These are phyloP conservation scores for Chlamydomonas schloesseri DNA, from an alignment of 139 green algal species.

Conservation along the genomic window DNA sequence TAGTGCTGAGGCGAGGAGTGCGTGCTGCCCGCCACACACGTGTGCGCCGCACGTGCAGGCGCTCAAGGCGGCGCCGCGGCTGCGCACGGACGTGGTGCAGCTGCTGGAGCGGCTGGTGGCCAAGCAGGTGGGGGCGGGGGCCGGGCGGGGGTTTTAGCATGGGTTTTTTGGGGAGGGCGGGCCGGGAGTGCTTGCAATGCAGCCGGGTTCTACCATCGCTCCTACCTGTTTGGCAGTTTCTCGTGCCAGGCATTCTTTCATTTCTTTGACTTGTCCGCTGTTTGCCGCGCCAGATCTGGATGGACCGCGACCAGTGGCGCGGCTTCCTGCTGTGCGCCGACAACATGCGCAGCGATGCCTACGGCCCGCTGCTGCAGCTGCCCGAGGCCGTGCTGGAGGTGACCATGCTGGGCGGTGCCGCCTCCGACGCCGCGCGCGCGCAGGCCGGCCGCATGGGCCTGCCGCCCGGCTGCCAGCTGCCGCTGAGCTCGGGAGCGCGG, in stretches of 20 bases:
- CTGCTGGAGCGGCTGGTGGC: constrained; percentile 73
- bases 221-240: too few relatives aligned
- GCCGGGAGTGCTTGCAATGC: too few relatives aligned
- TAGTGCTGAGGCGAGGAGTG: too few relatives aligned
- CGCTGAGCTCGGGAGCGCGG: neutral
- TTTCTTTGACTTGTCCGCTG: too few relatives aligned
- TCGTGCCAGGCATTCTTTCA: too few relatives aligned
- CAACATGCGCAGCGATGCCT: constrained; percentile 70
- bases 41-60: too few relatives aligned
- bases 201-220: too few relatives aligned
- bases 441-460: constrained; percentile 23
- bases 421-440: neutral
- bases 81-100: constrained; percentile 70
- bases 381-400: neutral
- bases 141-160: neutral
- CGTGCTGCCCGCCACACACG: too few relatives aligned
- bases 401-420: constrained; percentile 23
- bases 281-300: constrained; percentile 84
- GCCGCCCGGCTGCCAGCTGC: constrained; percentile 10
- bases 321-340: constrained; percentile 82
- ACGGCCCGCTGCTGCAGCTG: constrained; percentile 60
- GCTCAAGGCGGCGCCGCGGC: constrained; percentile 60
- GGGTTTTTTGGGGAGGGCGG: too few relatives aligned
- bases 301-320: constrained; percentile 78
- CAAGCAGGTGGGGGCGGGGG: constrained; percentile 65